Evolutionary conservation across 768 basidiomycete species (phyloP).

Genomic region (Psilocybe cyanescens): DNA sequence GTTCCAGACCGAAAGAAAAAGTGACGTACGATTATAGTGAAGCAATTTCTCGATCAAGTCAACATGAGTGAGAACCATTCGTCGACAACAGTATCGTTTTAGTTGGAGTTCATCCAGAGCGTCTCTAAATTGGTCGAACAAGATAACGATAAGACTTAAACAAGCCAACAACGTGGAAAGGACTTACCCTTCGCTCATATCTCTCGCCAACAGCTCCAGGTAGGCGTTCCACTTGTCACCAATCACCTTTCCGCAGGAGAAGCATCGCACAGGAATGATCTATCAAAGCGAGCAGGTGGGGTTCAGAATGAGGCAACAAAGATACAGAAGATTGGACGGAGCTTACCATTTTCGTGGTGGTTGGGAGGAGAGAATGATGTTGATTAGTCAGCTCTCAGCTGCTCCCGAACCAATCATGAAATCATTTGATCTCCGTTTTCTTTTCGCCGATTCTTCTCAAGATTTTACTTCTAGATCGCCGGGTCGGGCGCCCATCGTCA

Average conservation of each 20-base stretch:
- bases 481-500: background rate
- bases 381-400: conserved; percentile 19
- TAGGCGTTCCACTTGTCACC: conserved; percentile 96
- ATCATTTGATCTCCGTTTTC: background rate
- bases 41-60: conserved; percentile 97
- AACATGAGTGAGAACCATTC: conserved; percentile 98
- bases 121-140: conserved; percentile 56
- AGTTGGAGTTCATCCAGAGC: conserved; percentile 88
- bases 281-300: conserved; percentile 29
- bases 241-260: conserved; percentile 96
- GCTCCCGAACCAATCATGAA: background rate
- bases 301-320: background rate
- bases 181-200: conserved; percentile 87
- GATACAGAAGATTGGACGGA: background rate
- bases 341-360: conserved; percentile 25
- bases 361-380: conserved; percentile 19
- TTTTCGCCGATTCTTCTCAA: background rate
- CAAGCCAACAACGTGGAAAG: background rate
- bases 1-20: background rate
- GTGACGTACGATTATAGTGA: conserved; percentile 87
- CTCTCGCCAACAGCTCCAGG: conserved; percentile 77
- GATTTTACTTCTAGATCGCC: background rate
- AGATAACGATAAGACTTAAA: background rate
- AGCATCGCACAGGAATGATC: conserved; percentile 97
- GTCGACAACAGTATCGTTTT: conserved; percentile 93